phyloP scores from a whole-genome alignment of 2,329 filamentous ascomycete genomes.

The Fusarium cyanostomum region DNA sequence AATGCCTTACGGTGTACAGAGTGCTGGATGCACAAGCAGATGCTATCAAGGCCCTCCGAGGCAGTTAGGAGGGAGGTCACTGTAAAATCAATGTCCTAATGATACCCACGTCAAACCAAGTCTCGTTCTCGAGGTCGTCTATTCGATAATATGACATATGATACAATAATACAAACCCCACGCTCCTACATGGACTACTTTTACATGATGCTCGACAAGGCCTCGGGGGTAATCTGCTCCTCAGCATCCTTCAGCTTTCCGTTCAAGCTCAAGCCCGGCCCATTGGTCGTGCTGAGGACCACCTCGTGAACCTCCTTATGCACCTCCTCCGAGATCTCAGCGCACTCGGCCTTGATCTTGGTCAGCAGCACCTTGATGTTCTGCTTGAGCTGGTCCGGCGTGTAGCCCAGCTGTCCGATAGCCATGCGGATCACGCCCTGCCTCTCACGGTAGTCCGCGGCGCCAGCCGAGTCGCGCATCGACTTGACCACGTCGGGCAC shows the following conservation, averaged over 20 bases:
- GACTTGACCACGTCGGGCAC: conserved; percentile 79
- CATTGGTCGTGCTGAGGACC: conserved; percentile 87
- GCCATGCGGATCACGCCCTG: conserved; percentile 86
- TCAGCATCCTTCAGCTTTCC: conserved; percentile 76
- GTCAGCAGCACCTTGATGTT: conserved; percentile 84
- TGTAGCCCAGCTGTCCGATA: conserved; percentile 90
- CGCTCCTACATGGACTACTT: conserved; percentile 13
- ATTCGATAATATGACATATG: conserved; percentile 48
- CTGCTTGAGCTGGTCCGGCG: conserved; percentile 82
- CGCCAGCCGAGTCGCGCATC: conserved; percentile 84
- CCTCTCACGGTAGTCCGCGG: conserved; percentile 86
- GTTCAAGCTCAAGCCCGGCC: conserved; percentile 86
- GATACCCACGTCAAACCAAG: conserved; percentile 43
- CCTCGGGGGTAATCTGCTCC: conserved; percentile 62
- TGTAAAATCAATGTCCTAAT: conserved; percentile 32
- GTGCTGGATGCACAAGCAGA: conserved; percentile 62
- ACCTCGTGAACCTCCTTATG: conserved; percentile 63
- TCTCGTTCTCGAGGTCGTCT: conserved; percentile 30
- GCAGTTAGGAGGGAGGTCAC: conserved; percentile 45
- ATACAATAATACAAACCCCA: conserved; percentile 49
- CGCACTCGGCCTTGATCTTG: conserved; percentile 81
- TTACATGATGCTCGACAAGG: conserved; percentile 66
- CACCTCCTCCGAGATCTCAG: conserved; percentile 68
- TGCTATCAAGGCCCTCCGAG: conserved; percentile 59
- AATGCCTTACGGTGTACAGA: conserved; percentile 63